These are phyloP conservation scores for Tulasnella sp. DNA, from an alignment of 768 basidiomycete genomes.

Conservation along the genomic window DNA sequence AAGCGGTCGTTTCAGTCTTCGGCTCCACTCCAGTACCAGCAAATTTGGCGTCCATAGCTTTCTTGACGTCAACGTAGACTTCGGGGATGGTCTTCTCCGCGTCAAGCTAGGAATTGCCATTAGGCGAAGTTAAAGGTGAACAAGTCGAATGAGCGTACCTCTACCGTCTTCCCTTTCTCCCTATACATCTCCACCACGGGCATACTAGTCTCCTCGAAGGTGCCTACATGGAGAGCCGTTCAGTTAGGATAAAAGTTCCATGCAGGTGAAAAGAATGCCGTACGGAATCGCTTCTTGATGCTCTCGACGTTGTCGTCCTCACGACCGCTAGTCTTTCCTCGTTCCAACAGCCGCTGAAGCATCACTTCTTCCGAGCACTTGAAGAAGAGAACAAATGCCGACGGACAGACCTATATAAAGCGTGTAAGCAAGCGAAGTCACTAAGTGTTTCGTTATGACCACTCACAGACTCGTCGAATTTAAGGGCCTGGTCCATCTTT, in stretches of 20 bases:
- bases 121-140: not conserved
- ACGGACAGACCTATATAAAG: conserved; percentile 69
- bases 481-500: conserved; percentile 96
- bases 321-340: conserved; percentile 90
- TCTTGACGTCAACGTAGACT: conserved; percentile 65
- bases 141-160: conserved; percentile 55
- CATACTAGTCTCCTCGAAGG: conserved; percentile 86
- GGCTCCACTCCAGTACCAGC: conserved; percentile 22
- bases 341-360: conserved; percentile 80
- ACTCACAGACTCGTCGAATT: conserved; percentile 83
- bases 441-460: not conserved
- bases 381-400: conserved; percentile 82
- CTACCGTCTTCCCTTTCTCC: conserved; percentile 67
- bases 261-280: conserved; percentile 39
- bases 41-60: conserved; percentile 58
- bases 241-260: not conserved
- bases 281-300: conserved; percentile 96
- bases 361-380: conserved; percentile 86
- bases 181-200: conserved; percentile 89
- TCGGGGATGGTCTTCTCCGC: conserved; percentile 68
- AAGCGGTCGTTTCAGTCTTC: not conserved
- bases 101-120: conserved; percentile 57
- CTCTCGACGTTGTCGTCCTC: conserved; percentile 95
- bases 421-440: not conserved
- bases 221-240: conserved; percentile 49